Evolutionary conservation across 306 rosid species (phyloP), one percentile per base, ranked within the genome.

Genomic region (Sicyos edulis): DNA sequence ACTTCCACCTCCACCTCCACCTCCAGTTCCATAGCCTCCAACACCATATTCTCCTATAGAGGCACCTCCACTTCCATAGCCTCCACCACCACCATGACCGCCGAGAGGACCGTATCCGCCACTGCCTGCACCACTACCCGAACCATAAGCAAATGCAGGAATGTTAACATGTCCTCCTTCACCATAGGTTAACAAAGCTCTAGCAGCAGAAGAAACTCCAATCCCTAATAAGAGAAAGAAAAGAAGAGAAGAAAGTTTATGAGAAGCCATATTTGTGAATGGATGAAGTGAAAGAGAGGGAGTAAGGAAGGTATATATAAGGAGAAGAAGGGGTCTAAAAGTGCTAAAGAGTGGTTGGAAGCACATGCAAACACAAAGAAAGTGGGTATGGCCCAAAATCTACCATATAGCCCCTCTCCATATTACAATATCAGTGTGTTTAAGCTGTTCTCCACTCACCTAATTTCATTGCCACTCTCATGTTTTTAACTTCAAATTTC

Each of bases 111-210:
- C 55, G 2, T 19, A 69, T 2, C 53, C 73, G 12, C 26, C n/a
- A 5, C 9, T 1, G 44, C 44, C 44, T 0, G 10, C 47, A 44
- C 44, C 44, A 37, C 44, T 6, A 7, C 44, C 44, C 8, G 2
- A 6, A 67, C 54, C 72, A 47, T 65, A 65, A 65, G 54, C 54
- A 21, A 45, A 66, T 19, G 71, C 6, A 45, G 71, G 71, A 20
- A 45, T 20, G 8, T 44, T 17, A 11, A 45, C 72, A 8, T 8
- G 42, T 21, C 22, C 32, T 17, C 37, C 72, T 12, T 14, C 55
- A 14, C 42, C 57, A 68, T 68, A 68, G 51, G 56, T 68, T 14
- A 68, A 49, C 21, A 68, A 54, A 68, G 21, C 54, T 68, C 72
- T 49, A 2, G 57, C 40, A 1, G 72, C 57, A 49, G 21, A 68